Base-by-base conservation (phyloP, 345 rosid genomes). In the Eucalyptus tenuipes region DNA sequence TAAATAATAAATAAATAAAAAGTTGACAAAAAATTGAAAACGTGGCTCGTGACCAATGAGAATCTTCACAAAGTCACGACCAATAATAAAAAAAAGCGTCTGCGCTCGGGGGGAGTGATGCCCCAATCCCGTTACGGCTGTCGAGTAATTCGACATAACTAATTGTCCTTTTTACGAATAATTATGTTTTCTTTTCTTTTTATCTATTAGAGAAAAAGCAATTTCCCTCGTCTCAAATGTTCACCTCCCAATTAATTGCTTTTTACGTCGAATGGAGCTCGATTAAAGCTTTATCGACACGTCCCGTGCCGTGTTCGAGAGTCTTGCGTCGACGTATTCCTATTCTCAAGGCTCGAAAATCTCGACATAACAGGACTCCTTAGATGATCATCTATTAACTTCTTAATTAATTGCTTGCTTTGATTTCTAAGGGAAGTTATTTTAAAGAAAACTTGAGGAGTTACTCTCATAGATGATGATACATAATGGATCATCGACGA, bases 401-500 rank as follows among this genome's bases (percentile, higher is more conserved):
- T 37, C 40, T 31, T 31, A 15, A 66, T 66, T 16, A 3, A 66
- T 66, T 2, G 16, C 22, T 66, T 15, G 29, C 40, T 66, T 33
- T 15, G 42, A 66, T 66, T 59, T 27, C 15, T 27, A 59, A 59
- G 37, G 17, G 10, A 64, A 64, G 75, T n/a, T 15, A n/a, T n/a
- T n/a, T 7, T 14, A 64, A 16, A 7, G 17, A 64, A 64, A 64
- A 64, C 5, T 14, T 0, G 5, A 4, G 16, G 2, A 3, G 9
- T n/a, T 64, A 11, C 75, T 64, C 16, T 0, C 5, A 15, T 64
- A n/a, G 3, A n/a, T n/a, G 33, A n/a, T n/a, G 18, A 64, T n/a
- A 3, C 33, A 14, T 4, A 14, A 14, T n/a, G 37, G 75, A 64
- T 64, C 8, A 3, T n/a, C 0, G 2, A 3, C 37, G 1, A 4